Evolutionary conservation across 495 filamentous ascomycete species (phyloP), one percentile per base, ranked within the genome.

Genomic region (Aspergillus sparsus): DNA sequence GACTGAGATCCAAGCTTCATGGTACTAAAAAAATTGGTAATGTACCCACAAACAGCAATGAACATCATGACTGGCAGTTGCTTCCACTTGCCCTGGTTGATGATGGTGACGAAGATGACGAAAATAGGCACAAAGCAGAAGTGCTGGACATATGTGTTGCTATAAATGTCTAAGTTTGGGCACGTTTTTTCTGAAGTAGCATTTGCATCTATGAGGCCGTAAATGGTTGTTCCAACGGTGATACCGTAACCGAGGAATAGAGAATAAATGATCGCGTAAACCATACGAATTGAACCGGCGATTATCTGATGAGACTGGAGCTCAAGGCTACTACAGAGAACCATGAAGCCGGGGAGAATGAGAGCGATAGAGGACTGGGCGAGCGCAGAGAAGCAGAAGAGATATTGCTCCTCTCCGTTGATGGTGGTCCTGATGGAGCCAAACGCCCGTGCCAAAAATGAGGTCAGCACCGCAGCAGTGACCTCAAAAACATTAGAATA

Each of bases 241-340:
- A 98, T 96, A 27, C 93, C 93, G 64, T 93, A 97, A 31, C 92
- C 93, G 6, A 98, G 86, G 74, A 97, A 96, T 1, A 97, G 80
- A 0, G 93, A 93, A 72, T 97, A 97, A 59, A 97, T 93, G 61
- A 97, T 88, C 8, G 92, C 89, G 67, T 97, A 96, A 1, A 98
- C 90, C 89, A 97, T 93, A 45, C 93, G 90, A 36, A 97, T 90
- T 9, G 90, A 92, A 3, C 93, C 93, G 27, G 93, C 91, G 16
- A 97, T 89, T 53, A 98, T 87, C 60, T 89, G 87, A 51, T 85
- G 83, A 3, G 89, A 93, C 71, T 97, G 93, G 11, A 98, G 83
- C 74, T 98, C 93, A 31, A 98, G 82, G 64, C 85, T 87, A 47
- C 86, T 88, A 69, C 89, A 91, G 42, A 95, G 79, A 10, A 95